Conservation (phyloP, 2,329 filamentous ascomycete species). For the Ophiostoma himal-ulmi region DNA sequence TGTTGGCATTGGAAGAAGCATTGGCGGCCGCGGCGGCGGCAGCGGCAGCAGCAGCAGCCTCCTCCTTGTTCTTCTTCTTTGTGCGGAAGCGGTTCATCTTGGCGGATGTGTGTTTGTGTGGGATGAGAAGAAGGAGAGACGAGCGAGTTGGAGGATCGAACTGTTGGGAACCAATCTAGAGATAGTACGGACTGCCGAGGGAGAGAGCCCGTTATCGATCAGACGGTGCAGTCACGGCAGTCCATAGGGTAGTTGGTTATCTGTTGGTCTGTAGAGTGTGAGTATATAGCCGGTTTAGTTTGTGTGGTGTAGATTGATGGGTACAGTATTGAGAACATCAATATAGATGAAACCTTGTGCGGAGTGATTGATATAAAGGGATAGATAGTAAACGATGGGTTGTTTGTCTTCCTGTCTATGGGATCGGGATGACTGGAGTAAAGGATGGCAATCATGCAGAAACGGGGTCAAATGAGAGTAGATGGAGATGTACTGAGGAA, state of each 20-base stretch:
- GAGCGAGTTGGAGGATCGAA: background rate
- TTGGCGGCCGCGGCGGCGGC: constrained; percentile 22
- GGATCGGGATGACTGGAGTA: background rate
- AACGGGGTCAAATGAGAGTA: background rate
- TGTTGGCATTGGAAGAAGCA: background rate
- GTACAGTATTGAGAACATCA: background rate
- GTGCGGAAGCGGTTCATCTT: constrained; percentile 72
- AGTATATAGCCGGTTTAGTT: background rate
- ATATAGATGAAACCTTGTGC: background rate
- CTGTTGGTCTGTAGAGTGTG: background rate
- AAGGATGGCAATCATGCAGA: background rate
- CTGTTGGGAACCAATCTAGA: background rate
- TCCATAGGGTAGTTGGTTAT: background rate
- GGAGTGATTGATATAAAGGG: background rate
- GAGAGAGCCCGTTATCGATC: constrained; percentile 9
- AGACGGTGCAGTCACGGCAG: constrained; percentile 11
- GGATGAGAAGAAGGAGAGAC: background rate
- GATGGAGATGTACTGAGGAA: background rate
- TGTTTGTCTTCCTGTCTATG: background rate
- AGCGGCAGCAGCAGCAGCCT: constrained; percentile 29
- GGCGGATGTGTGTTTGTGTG: constrained; percentile 15
- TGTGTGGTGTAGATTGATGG: background rate
- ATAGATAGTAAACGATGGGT: background rate
- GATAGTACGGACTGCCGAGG: constrained; percentile 1
- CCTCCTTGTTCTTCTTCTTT: constrained; percentile 64